Base-by-base conservation (phyloP, 805 yeast genomes). In the Yamadazyma sp. region DNA sequence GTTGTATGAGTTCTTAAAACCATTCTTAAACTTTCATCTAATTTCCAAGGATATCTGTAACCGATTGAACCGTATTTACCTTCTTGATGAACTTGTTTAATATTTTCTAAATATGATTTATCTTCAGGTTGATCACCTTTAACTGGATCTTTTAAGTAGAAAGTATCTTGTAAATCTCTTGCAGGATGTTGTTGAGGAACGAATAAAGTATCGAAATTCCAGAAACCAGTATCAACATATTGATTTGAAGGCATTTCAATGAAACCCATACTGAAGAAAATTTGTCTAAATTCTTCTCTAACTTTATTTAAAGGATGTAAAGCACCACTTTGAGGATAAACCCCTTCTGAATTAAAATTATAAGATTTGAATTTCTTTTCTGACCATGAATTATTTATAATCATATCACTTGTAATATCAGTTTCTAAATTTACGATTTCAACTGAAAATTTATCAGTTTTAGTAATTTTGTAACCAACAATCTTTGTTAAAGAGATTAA, bases 151-250 rank as follows among this genome's bases (percentile, higher is more conserved):
- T 89, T 91, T 65, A 93, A 74, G 69, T 93, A 93, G 72, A 93
- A 93, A 40, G 99, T 93, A 68, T 93, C 99, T 67, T 93, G 99
- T 60, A 93, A 75, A 61, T 93, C 99, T 71, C 99, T 82, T 32
- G 99, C 99, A 12, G 99, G 98, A 69, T 93, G 99, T 70, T 93
- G 98, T 70, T 93, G 99, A 38, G 99, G 99, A 36, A 93, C 99
- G 54, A 70, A 93, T 53, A 93, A 75, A 3, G 98, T 79, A 62
- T 93, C 99, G 57, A 93, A 93, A 67, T 93, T 93, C 99, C 99
- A 93, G 80, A 93, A 93, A 4, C 98, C 98, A 12, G 93, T 78
- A 59, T 93, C 99, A 35, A 93, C 99, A 60, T 89, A 93, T 63
- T 91, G 96, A 63, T 91, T 91, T 17, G 98, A 83, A 42, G 98